These are phyloP conservation scores for Aspergillus bertholletiae DNA, from an alignment of 495 filamentous ascomycete genomes.

Conservation along the genomic window DNA sequence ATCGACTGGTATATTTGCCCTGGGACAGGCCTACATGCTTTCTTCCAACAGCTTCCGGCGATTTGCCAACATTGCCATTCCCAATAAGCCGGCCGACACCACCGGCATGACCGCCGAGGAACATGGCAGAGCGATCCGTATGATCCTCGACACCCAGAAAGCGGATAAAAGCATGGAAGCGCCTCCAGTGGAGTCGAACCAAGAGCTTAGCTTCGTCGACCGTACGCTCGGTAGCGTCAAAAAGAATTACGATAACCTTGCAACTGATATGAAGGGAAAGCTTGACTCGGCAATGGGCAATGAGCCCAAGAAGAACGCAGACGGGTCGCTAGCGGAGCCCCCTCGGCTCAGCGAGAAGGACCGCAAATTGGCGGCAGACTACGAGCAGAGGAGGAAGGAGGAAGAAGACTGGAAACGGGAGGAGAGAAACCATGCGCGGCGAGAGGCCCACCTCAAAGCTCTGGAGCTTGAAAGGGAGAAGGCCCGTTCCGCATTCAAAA, in stretches of 20 bases:
- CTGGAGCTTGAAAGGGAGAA: conserved; percentile 18
- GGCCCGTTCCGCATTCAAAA: conserved; percentile 10
- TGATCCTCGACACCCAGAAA: conserved; percentile 7
- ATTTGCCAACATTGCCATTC: conserved; percentile 21
- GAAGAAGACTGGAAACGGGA: conserved; percentile 28
- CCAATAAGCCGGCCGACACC: background rate
- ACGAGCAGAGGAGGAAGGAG: conserved; percentile 21
- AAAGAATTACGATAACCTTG: conserved; percentile 9
- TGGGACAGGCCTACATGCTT: conserved; percentile 55
- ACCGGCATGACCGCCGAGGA: background rate
- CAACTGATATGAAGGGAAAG: conserved; percentile 16
- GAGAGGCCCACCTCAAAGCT: conserved; percentile 16
- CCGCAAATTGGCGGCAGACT: conserved; percentile 21
- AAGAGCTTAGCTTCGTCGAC: conserved; percentile 24
- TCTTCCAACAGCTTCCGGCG: conserved; percentile 25
- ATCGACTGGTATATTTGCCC: conserved; percentile 49
- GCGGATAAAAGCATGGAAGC: background rate
- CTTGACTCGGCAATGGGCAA: conserved; percentile 16
- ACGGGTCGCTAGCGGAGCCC: conserved; percentile 19
- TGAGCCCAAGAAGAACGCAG: conserved; percentile 15
- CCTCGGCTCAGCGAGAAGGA: conserved; percentile 29
- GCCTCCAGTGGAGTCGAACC: background rate
- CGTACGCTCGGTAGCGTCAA: conserved; percentile 19
- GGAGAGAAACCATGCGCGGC: conserved; percentile 23
- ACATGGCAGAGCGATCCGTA: conserved; percentile 16